Conservation (phyloP, 306 rosid species). For the Pyrus communis region DNA sequence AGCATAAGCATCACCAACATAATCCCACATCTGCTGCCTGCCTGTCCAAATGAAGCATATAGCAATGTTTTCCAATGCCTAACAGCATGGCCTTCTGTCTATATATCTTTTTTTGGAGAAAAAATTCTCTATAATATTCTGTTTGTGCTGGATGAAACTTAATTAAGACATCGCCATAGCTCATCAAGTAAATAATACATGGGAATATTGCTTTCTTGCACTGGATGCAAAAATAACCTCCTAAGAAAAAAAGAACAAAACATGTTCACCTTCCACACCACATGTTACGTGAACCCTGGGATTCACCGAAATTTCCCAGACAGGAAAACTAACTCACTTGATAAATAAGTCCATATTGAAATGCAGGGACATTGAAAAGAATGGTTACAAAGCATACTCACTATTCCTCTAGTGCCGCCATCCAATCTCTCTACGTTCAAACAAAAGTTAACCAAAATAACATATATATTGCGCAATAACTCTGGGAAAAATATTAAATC, state of each 20-base stretch:
- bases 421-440: constrained; percentile 66
- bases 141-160: not conserved
- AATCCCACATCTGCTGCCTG: constrained; percentile 96
- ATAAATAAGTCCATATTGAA: constrained; percentile 80
- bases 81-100: constrained; percentile 75
- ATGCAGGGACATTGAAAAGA: constrained; percentile 85
- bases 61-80: constrained; percentile 83
- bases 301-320: constrained; percentile 73
- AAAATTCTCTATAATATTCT: not conserved
- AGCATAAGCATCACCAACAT: constrained; percentile 77
- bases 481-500: too few species aligned
- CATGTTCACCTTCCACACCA: constrained; percentile 81
- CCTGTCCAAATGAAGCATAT: constrained; percentile 74
- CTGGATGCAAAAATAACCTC: constrained; percentile 9
- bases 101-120: constrained; percentile 42
- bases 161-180: not conserved
- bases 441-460: too few species aligned
- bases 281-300: constrained; percentile 83
- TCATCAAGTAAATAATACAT: not conserved
- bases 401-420: constrained; percentile 59
- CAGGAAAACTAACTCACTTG: constrained; percentile 45
- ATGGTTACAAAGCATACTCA: constrained; percentile 74
- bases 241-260: not conserved
- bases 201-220: not conserved
- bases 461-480: too few species aligned